Percentiles rank a stretch among this genome's conserved stretches.
phyloP scores from a whole-genome alignment of 768 basidiomycete species.

The Hortiboletus flavorubellus region DNA sequence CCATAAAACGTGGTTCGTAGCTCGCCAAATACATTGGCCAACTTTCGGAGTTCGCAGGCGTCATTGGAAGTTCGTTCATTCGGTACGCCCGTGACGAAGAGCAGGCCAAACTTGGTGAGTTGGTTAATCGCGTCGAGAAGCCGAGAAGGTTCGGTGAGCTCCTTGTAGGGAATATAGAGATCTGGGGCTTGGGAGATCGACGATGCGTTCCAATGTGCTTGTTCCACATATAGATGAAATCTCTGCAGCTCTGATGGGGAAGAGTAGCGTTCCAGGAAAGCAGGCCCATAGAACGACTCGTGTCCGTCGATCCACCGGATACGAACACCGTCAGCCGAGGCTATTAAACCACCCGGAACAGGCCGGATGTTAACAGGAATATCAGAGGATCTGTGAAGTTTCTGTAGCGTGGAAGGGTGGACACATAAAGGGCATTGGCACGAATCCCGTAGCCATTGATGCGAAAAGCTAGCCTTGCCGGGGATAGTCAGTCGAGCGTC shows the following conservation, averaged over 20 bases:
- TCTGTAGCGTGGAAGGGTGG: conserved; percentile 77
- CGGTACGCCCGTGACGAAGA: conserved; percentile 73
- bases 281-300: conserved; percentile 47
- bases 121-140: conserved; percentile 64
- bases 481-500: conserved; percentile 15
- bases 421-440: conserved; percentile 72
- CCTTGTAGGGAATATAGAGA: conserved; percentile 56
- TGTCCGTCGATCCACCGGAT: conserved; percentile 62
- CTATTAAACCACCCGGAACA: conserved; percentile 37
- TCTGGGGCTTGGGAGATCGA: conserved; percentile 36
- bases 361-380: conserved; percentile 51
- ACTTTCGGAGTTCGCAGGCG: conserved; percentile 60
- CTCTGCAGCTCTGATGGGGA: conserved; percentile 31
- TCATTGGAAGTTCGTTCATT: conserved; percentile 54
- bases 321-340: conserved; percentile 43
- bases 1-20: conserved; percentile 91
- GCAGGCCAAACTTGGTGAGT: conserved; percentile 65
- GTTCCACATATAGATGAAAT: conserved; percentile 45
- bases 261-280: conserved; percentile 51
- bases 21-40: conserved; percentile 70
- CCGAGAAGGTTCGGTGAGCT: conserved; percentile 42
- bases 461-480: conserved; percentile 51
- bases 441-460: conserved; percentile 80
- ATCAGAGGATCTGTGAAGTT: conserved; percentile 68
- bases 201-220: conserved; percentile 43